These are phyloP conservation scores for Leptomonas seymouri DNA, from an alignment of 208 protist genomes.

Conservation along the genomic window DNA sequence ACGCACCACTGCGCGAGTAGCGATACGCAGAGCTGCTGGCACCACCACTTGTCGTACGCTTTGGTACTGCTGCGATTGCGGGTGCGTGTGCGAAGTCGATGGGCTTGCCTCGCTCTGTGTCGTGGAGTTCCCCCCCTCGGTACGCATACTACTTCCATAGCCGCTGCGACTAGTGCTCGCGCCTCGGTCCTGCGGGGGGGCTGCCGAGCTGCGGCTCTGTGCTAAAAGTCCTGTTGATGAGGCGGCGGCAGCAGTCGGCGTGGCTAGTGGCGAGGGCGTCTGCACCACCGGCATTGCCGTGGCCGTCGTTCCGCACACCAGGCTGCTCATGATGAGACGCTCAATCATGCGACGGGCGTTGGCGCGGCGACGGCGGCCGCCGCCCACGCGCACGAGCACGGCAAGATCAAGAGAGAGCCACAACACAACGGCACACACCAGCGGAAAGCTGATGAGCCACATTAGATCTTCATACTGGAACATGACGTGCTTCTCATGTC, in stretches of 20 bases:
- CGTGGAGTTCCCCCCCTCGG: neutral
- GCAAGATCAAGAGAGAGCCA: conserved; percentile 68
- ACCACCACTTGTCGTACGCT: conserved; percentile 32
- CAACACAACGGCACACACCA: conserved; percentile 50
- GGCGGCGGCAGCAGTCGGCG: neutral
- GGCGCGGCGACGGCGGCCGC: conserved; percentile 50
- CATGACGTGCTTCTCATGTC: conserved; percentile 24
- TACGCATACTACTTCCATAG: neutral
- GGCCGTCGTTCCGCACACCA: no score
- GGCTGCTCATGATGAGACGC: conserved; percentile 33
- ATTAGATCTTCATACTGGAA: conserved; percentile 63
- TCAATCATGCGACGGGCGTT: conserved; percentile 51
- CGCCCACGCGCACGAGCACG: conserved; percentile 62
- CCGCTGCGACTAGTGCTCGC: neutral
- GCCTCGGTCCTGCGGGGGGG: neutral
- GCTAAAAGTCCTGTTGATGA: neutral
- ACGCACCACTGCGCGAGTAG: conserved; percentile 52
- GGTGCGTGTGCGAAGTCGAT: neutral
- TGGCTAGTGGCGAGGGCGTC: conserved; percentile 5
- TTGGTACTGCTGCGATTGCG: conserved; percentile 4
- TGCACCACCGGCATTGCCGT: conserved; percentile 13
- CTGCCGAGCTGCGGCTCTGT: neutral
- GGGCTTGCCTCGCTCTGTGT: neutral
- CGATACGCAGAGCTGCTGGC: conserved; percentile 40
- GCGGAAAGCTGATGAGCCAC: conserved; percentile 62